Evolutionary conservation across 106 monocot species (phyloP).

Genomic region (Dendrobium catenatum): DNA sequence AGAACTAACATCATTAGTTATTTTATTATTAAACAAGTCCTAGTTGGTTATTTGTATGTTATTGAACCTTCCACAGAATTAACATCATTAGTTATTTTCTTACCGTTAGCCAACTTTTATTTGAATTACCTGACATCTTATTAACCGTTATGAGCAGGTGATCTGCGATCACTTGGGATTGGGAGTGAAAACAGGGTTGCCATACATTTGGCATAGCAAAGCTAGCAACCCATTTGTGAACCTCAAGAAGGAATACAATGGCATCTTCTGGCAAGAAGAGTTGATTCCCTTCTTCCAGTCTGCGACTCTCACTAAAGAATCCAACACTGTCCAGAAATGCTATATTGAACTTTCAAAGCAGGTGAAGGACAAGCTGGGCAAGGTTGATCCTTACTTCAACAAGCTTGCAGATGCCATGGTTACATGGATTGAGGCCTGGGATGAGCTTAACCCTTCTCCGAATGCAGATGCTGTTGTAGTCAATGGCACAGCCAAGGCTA

Average conservation of each 20-base stretch:
- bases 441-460: conserved; percentile 34
- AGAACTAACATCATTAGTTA: not conserved
- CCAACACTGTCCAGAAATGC: conserved; percentile 45
- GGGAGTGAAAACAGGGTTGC: conserved; percentile 46
- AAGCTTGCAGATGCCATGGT: conserved; percentile 59
- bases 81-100: not conserved
- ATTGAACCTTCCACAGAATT: not conserved
- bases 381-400: conserved; percentile 38
- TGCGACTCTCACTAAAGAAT: conserved; percentile 27
- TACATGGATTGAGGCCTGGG: conserved; percentile 58
- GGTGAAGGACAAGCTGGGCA: conserved; percentile 37
- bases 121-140: not conserved
- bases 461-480: not conserved
- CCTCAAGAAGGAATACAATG: conserved; percentile 56
- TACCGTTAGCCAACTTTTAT: too few relatives aligned
- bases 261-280: conserved; percentile 66
- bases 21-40: not conserved
- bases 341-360: conserved; percentile 52
- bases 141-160: conserved; percentile 18
- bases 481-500: conserved; percentile 10
- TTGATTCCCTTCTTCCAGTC: conserved; percentile 61
- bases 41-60: conserved; percentile 5
- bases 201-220: conserved; percentile 64
- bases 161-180: conserved; percentile 50
- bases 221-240: conserved; percentile 55